Base-by-base conservation (phyloP, 2,329 filamentous ascomycete species). In the Zasmidium cellare region DNA sequence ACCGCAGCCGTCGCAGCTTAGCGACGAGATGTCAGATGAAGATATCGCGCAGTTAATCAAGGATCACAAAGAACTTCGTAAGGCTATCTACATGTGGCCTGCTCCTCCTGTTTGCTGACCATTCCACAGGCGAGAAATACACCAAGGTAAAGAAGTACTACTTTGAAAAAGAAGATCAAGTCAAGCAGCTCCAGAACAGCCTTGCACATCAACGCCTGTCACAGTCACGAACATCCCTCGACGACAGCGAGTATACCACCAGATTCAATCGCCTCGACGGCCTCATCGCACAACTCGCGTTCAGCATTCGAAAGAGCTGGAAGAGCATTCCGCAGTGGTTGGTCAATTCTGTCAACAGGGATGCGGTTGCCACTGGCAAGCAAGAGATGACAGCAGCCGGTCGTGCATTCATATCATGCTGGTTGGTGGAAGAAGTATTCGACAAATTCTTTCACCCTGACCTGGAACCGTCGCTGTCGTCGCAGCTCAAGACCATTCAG, bases 381-480 rank as follows among this genome's bases (percentile, higher is more conserved):
- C 92, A 97, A 74, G 94, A 99, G 75, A 99, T 99, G 94, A 97
- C 92, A 6, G 92, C 92, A 3, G 89, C 96, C 22, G 94, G 94
- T 16, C 86, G 93, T 54, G 92, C 93, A 12, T 86, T 92, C 63
- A 92, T 99, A 66, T 90, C 90, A 24, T 85, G 87, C 59, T 99
- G 93, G 91, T 78, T 99, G 5, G 87, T 93, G 22, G 91, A 96
- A 48, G 91, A 96, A 70, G 84, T 97, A 46, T 96, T 97, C 72
- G 87, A 96, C 72, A 87, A 88, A 54, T 92, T 89, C 75, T 97
- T 99, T 77, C 94, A 99, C 71, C 94, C 94, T 0, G 88, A 88
- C 9, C 82, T 99, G 12, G 91, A 97, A 53, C 80, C 84, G 0
- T 80, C 81, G 9, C 80, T 97, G 22, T 96, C 91, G 65, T 80